phyloP scores from a whole-genome alignment of 2,329 filamentous ascomycete species.

The Huntiella moniliformis region DNA sequence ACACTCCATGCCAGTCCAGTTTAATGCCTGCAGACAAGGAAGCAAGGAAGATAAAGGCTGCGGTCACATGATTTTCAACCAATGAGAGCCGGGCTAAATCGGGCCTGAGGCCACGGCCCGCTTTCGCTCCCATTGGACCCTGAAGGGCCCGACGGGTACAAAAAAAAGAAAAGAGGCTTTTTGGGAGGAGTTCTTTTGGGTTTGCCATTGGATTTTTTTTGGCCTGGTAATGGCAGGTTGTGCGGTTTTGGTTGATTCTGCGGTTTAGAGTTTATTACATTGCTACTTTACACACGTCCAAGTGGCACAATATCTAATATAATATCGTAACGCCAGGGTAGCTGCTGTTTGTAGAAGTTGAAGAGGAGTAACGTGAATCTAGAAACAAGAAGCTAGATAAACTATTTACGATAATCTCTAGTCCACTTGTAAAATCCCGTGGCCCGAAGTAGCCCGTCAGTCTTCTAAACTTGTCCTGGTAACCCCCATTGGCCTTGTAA shows the following conservation, averaged over 20 bases:
- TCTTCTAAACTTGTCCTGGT: too few relatives aligned
- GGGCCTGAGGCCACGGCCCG: slow-evolving; percentile 11
- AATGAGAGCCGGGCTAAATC: slow-evolving; percentile 14
- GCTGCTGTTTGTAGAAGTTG: too few relatives aligned
- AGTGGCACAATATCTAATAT: too few relatives aligned
- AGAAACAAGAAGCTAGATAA: not conserved
- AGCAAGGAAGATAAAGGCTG: not conserved
- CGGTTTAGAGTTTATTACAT: too few relatives aligned
- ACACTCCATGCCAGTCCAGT: slow-evolving; percentile 2
- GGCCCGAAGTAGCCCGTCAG: too few relatives aligned
- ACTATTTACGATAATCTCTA: not conserved
- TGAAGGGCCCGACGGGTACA: not conserved
- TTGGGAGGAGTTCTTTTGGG: not conserved
- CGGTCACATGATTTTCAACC: slow-evolving; percentile 12
- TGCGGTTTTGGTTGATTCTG: not conserved
- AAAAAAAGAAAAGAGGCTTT: slow-evolving; percentile 4
- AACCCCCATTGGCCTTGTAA: not conserved
- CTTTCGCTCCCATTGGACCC: slow-evolving; percentile 11
- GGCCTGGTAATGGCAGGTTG: not conserved
- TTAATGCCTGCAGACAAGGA: not conserved
- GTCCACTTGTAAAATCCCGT: too few relatives aligned
- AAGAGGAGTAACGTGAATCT: not conserved
- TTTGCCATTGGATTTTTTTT: not conserved
- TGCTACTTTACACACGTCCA: too few relatives aligned
- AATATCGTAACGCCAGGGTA: too few relatives aligned